phyloP scores from a whole-genome alignment of 176 grass and related monocot genomes.

The Urochloa ruziziensis region DNA sequence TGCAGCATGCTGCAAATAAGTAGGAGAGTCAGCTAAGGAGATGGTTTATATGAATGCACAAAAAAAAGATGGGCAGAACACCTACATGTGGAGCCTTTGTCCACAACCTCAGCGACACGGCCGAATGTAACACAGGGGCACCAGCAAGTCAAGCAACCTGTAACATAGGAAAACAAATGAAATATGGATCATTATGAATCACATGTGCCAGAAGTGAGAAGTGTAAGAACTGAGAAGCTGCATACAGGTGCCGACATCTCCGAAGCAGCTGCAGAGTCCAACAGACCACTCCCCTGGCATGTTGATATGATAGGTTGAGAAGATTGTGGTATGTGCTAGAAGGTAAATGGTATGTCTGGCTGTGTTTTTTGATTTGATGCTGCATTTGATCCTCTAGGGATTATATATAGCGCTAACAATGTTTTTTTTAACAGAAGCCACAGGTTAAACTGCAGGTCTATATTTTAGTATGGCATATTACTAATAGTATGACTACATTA shows the following conservation, averaged over 20 bases:
- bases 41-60: neutral
- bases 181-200: neutral
- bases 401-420: constrained; percentile 28
- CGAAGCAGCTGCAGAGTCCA: constrained; percentile 44
- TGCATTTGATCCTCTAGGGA: neutral
- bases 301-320: neutral
- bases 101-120: constrained; percentile 50
- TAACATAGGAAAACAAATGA: neutral
- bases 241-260: constrained; percentile 43
- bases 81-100: constrained; percentile 55
- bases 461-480: no score
- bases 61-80: neutral
- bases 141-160: constrained; percentile 61
- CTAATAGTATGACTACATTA: neutral
- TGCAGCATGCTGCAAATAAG: constrained; percentile 44
- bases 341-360: neutral
- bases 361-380: neutral
- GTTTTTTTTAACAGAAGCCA: no score
- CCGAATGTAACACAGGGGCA: constrained; percentile 73
- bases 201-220: neutral
- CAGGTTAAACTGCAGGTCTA: no score
- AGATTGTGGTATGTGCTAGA: neutral
- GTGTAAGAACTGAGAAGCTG: neutral
- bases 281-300: constrained; percentile 52
- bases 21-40: neutral